A percentile compares a stretch with the other conserved stretches of the same genome.
Conservation (phyloP, 805 yeast species). For the Starmera dryadoides region DNA sequence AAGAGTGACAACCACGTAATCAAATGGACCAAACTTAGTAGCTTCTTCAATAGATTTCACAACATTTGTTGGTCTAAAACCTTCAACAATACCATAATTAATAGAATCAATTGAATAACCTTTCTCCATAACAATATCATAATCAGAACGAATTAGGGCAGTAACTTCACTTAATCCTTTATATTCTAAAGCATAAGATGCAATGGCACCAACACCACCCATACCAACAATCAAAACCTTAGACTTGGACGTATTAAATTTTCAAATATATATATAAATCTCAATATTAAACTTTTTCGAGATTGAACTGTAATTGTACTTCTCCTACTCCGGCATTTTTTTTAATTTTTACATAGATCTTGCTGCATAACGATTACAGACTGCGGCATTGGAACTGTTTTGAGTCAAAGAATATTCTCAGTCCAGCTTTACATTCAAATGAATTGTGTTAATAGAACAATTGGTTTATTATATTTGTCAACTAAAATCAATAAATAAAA, state of each 20-base stretch:
- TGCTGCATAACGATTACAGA: too few relatives aligned
- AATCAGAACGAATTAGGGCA: constrained; percentile 54
- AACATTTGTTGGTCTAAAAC: constrained; percentile 42
- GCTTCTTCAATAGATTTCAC: constrained; percentile 35
- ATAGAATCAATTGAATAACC: constrained; percentile 54
- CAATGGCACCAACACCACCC: constrained; percentile 77
- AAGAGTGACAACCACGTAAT: constrained; percentile 53
- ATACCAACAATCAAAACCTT: constrained; percentile 57
- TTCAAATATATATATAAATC: not conserved
- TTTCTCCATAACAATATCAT: constrained; percentile 33
- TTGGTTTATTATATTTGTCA: too few relatives aligned
- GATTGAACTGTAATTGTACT: too few relatives aligned
- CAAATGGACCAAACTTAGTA: constrained; percentile 31
- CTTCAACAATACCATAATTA: constrained; percentile 45
- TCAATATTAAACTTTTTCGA: too few relatives aligned
- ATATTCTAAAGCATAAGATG: constrained; percentile 51
- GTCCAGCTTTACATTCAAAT: too few relatives aligned
- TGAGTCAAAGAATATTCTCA: too few relatives aligned
- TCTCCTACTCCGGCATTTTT: too few relatives aligned
- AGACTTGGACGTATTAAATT: not conserved
- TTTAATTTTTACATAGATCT: too few relatives aligned
- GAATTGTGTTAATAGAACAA: too few relatives aligned
- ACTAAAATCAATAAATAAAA: too few relatives aligned
- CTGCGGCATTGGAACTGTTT: too few relatives aligned
- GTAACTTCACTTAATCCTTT: constrained; percentile 44